A percentile compares a stretch with the other conserved stretches of the same genome.
Evolutionary conservation across 176 grass and related monocot species (phyloP).

Genomic region (Bromus sterilis): DNA sequence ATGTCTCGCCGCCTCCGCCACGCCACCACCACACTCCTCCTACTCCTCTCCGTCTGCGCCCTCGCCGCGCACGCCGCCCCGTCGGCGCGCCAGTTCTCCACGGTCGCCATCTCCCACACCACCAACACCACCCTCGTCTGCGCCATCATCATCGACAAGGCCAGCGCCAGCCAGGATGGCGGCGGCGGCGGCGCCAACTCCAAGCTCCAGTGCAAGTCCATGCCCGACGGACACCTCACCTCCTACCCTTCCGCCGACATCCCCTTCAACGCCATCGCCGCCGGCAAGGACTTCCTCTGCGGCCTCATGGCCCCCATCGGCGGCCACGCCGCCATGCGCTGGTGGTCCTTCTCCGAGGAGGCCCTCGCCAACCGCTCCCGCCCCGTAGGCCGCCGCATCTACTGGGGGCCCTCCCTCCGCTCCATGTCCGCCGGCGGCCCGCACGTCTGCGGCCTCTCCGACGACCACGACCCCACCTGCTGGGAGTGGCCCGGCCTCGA

Average conservation of each 20-base stretch:
- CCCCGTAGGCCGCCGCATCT: conserved; percentile 37
- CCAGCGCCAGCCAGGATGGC: not conserved
- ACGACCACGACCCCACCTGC: conserved; percentile 25
- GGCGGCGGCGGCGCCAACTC: not conserved
- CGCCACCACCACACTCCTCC: not conserved
- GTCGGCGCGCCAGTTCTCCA: conserved; percentile 40
- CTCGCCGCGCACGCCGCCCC: not conserved
- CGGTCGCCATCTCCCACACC: conserved; percentile 47
- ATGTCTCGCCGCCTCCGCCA: not conserved
- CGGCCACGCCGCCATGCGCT: conserved; percentile 56
- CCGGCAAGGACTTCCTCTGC: conserved; percentile 65
- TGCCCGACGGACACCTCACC: conserved; percentile 2
- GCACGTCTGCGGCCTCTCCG: conserved; percentile 65
- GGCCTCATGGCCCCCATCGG: conserved; percentile 33
- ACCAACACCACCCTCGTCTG: conserved; percentile 39
- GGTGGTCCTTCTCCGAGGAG: conserved; percentile 61
- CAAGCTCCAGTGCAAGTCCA: conserved; percentile 53
- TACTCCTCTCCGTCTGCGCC: not conserved
- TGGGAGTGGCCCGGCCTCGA: conserved; percentile 54
- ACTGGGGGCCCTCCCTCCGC: conserved; percentile 46
- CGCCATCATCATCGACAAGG: conserved; percentile 36
- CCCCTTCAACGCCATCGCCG: conserved; percentile 70
- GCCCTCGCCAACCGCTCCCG: not conserved
- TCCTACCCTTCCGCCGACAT: conserved; percentile 33
- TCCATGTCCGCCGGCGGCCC: conserved; percentile 48